A percentile compares a stretch with the other conserved stretches of the same genome.
Evolutionary conservation across 2,329 filamentous ascomycete genomes (phyloP).

Genomic region (Paecilomyces dactylethromorphus): DNA sequence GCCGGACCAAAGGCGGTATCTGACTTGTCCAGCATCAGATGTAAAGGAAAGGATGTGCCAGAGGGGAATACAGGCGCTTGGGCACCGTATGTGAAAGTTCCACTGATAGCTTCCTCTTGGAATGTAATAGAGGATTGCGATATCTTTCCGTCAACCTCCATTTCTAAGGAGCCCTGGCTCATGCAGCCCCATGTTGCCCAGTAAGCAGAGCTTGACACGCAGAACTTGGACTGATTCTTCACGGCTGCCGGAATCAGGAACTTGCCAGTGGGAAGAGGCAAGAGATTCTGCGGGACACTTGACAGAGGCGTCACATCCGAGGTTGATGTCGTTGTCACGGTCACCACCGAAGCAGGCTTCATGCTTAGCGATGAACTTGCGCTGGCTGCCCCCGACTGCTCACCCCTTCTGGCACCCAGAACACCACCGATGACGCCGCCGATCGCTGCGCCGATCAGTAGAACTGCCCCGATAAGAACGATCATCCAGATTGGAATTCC

Average conservation of each 20-base stretch:
- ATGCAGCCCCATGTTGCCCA: conserved; percentile 47
- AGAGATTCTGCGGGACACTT: conserved; percentile 36
- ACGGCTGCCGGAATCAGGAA: conserved; percentile 43
- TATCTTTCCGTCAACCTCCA: conserved; percentile 21
- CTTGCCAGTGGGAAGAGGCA: conserved; percentile 44
- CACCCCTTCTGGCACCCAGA: conserved; percentile 40
- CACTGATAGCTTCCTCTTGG: conserved; percentile 28
- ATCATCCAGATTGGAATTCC: conserved; percentile 48
- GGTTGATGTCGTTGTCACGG: conserved; percentile 42
- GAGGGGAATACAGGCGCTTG: conserved; percentile 49
- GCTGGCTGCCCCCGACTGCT: conserved; percentile 6
- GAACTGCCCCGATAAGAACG: conserved; percentile 38
- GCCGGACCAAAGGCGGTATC: conserved; percentile 53
- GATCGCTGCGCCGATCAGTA: conserved; percentile 45
- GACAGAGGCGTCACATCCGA: conserved; percentile 47
- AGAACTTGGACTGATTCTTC: conserved; percentile 43
- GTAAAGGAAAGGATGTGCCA: conserved; percentile 38
- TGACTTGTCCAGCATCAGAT: conserved; percentile 52
- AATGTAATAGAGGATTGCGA: conserved; percentile 29
- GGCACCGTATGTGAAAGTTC: conserved; percentile 52
- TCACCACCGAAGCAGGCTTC: conserved; percentile 28
- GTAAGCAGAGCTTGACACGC: conserved; percentile 40
- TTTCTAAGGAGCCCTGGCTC: conserved; percentile 24
- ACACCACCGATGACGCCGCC: conserved; percentile 51
- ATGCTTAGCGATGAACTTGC: conserved; percentile 6